phyloP scores from a whole-genome alignment of 1,139 yeast species.

The Debaryomyces subglobosus region DNA sequence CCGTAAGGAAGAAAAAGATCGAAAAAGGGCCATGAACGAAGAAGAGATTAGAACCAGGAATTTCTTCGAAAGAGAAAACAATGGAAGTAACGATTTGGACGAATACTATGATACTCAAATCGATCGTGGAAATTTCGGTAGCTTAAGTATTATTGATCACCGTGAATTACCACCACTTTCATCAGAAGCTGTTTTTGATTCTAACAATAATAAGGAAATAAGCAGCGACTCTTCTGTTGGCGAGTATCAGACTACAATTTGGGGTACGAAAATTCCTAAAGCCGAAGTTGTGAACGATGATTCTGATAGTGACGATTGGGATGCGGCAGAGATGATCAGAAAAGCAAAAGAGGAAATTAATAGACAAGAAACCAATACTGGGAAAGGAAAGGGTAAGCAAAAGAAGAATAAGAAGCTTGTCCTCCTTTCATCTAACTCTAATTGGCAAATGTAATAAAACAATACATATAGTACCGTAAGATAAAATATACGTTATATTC shows the following conservation, averaged over 20 bases:
- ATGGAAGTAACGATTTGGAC: constrained; percentile 21
- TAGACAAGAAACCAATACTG: constrained; percentile 27
- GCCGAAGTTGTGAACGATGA: constrained; percentile 32
- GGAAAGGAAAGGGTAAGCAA: constrained; percentile 29
- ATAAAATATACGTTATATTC: background rate
- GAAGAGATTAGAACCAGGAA: constrained; percentile 61
- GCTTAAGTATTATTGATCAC: constrained; percentile 35
- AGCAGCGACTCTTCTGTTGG: constrained; percentile 12
- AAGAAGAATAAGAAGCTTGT: constrained; percentile 45
- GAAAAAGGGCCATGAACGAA: constrained; percentile 59
- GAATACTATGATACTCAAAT: constrained; percentile 13
- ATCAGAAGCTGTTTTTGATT: constrained; percentile 6
- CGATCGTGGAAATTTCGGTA: constrained; percentile 28
- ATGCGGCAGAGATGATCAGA: constrained; percentile 53
- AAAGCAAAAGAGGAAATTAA: constrained; percentile 52
- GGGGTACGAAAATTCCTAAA: constrained; percentile 63
- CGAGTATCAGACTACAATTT: constrained; percentile 48
- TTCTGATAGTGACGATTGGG: constrained; percentile 43
- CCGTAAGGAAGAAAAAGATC: constrained; percentile 66
- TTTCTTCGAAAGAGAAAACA: constrained; percentile 62
- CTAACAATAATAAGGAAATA: background rate
- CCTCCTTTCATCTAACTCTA: constrained; percentile 23
- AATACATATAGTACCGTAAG: background rate
- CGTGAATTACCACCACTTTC: constrained; percentile 29
- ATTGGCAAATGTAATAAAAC: constrained; percentile 7